Evolutionary conservation across 306 rosid species (phyloP).

Genomic region (Rosa multiflora): DNA sequence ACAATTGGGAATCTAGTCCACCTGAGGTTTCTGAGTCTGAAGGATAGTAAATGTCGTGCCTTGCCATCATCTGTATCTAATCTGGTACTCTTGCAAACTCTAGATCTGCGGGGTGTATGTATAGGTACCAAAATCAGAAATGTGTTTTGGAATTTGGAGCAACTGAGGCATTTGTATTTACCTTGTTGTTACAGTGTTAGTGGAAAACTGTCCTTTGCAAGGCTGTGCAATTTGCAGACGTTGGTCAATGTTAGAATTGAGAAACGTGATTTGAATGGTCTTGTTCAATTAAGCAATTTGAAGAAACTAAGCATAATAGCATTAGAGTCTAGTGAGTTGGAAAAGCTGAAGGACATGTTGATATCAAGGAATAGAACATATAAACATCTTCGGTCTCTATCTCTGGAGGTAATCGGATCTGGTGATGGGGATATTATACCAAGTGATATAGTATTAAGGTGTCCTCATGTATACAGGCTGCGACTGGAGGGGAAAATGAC

Average conservation of each 20-base stretch:
- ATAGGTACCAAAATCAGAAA: too few relatives aligned
- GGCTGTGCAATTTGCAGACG: background rate
- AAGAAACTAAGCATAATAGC: too few relatives aligned
- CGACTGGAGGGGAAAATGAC: too few relatives aligned
- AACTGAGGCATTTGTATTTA: too few relatives aligned
- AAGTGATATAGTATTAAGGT: too few relatives aligned
- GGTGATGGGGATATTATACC: too few relatives aligned
- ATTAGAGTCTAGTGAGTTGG: background rate
- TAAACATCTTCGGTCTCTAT: too few relatives aligned
- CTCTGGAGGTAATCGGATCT: too few relatives aligned
- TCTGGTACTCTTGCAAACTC: background rate
- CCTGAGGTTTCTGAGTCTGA: background rate
- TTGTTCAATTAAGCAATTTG: background rate
- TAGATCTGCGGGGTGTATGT: background rate
- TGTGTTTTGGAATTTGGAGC: background rate
- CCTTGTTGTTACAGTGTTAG: too few relatives aligned
- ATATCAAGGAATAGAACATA: background rate
- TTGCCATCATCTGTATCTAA: constrained; percentile 4
- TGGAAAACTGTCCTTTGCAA: background rate
- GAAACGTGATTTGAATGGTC: background rate
- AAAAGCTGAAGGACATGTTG: background rate
- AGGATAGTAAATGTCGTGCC: rapidly evolving
- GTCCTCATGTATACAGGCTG: too few relatives aligned
- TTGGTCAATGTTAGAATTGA: background rate
- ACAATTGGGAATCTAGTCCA: too few relatives aligned